Base-by-base conservation (phyloP, 139 green algal genomes). In the Auxenochlorella pyrenoidosa region DNA sequence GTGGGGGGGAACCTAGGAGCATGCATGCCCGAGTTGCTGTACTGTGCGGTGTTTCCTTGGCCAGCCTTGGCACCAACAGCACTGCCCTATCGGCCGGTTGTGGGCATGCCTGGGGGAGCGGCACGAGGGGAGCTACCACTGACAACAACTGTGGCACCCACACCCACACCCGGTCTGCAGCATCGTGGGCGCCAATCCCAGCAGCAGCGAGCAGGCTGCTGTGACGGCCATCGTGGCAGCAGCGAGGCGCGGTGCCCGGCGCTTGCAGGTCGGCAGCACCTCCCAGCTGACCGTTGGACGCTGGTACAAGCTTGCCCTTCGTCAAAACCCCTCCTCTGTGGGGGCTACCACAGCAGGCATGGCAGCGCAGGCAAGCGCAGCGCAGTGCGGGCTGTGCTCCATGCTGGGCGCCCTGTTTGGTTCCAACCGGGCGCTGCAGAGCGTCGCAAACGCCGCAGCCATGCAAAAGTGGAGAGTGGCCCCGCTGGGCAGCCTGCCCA, bases 291-390 rank as follows among this genome's bases (percentile, higher is more conserved):
- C 10, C 10, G 73, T 34, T 1, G 73, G 73, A 0, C 41, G 34
- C 26, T 79, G 73, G 73, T 79, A 79, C 40, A 79, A 79, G 73
- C 73, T 79, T 40, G 72, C 72, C 21, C 24, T 54, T 1, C 21
- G 21, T 0, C 40, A 58, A 3, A 58, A 36, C 47, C 47, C 47
- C 47, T 58, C 47, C 47, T 58, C 47, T 12, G 12, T 12, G 12
- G 66, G 30, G 24, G 66, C 66, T 5, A 5, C 8, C 66, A 41
- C 24, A 36, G 63, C 63, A 36, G 24, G 24, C 63, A 71, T 26
- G 36, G 63, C 63, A 34, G 63, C 24, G 24, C 3, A 24, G 36
- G 63, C 63, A 71, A 26, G 63, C 60, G 63, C 59, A 30, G 59
- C 59, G 24, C 47, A 58, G 47, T 12, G 47, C 12, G 47, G 5